Conservation (phyloP, 2,329 filamentous ascomycete species). For the Neobulgaria alba region DNA sequence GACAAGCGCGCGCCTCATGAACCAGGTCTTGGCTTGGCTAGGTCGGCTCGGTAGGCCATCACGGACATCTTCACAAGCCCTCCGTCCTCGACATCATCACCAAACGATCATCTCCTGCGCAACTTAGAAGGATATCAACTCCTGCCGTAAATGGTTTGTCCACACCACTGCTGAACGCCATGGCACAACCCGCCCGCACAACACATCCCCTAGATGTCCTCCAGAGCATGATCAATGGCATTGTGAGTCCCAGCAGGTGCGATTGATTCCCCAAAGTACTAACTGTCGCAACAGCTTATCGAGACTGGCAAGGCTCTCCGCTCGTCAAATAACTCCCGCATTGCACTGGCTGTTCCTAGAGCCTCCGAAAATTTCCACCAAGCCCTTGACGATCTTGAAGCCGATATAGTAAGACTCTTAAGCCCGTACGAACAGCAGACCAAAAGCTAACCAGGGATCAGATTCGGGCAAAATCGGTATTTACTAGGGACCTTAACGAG, state of each 20-base stretch:
- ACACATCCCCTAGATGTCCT: not conserved
- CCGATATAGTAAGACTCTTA: slow-evolving; percentile 42
- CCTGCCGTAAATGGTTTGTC: no score
- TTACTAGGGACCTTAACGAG: slow-evolving; percentile 44
- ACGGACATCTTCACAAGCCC: no score
- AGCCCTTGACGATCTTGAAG: slow-evolving; percentile 47
- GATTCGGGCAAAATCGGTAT: slow-evolving; percentile 45
- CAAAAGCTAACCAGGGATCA: no score
- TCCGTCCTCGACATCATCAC: no score
- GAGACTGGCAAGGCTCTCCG: slow-evolving; percentile 50
- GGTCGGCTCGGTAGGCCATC: no score
- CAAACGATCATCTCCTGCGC: no score
- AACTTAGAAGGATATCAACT: no score
- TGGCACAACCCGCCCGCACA: not conserved
- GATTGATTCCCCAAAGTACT: slow-evolving; percentile 1
- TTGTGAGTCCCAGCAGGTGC: slow-evolving; percentile 35
- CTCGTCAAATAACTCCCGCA: slow-evolving; percentile 26
- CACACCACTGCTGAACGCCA: not conserved
- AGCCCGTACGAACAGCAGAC: no score
- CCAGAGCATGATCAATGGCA: slow-evolving; percentile 43
- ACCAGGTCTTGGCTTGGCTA: no score
- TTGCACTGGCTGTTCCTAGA: slow-evolving; percentile 21
- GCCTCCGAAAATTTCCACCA: slow-evolving; percentile 34
- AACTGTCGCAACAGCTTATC: slow-evolving; percentile 38
- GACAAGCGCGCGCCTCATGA: no score